phyloP scores from a whole-genome alignment of 2,329 filamentous ascomycete genomes.

The Arthrobotrys entomopaga region DNA sequence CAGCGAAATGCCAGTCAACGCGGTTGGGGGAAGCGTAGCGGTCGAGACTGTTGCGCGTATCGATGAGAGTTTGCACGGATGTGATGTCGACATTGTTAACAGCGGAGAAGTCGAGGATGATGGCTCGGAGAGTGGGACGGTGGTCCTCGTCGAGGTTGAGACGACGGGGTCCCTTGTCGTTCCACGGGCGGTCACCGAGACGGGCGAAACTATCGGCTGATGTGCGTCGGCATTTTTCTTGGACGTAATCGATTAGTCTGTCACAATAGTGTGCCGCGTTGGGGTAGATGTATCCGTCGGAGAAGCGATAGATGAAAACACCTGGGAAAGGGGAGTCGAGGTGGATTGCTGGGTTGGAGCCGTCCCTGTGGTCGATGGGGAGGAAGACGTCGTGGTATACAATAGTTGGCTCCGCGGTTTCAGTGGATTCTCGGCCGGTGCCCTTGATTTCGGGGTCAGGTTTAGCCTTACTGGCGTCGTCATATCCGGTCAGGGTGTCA shows the following conservation, averaged over 20 bases:
- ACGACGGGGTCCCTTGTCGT: constrained; percentile 70
- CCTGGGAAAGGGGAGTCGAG: constrained; percentile 87
- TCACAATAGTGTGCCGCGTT: constrained; percentile 92
- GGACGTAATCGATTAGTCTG: constrained; percentile 75
- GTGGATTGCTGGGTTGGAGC: constrained; percentile 84
- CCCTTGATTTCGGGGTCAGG: constrained; percentile 58
- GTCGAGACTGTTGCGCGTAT: constrained; percentile 93
- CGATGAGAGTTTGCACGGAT: constrained; percentile 89
- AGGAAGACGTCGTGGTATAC: constrained; percentile 80
- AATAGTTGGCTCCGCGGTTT: constrained; percentile 59
- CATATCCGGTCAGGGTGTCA: constrained; percentile 64
- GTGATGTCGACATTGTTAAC: constrained; percentile 96
- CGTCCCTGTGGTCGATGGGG: constrained; percentile 86
- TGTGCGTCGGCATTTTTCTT: constrained; percentile 78
- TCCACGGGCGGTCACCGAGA: constrained; percentile 88
- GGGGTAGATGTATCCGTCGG: constrained; percentile 94
- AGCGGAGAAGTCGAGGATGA: constrained; percentile 91
- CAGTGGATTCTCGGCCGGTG: constrained; percentile 60
- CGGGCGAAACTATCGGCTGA: constrained; percentile 73
- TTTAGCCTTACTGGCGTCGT: constrained; percentile 42
- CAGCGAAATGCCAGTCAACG: constrained; percentile 96
- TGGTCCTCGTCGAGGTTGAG: constrained; percentile 65
- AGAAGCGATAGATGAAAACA: constrained; percentile 94
- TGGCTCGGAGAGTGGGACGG: constrained; percentile 80
- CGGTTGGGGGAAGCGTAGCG: constrained; percentile 79